These are phyloP conservation scores for Dittrichia graveolens DNA, from an alignment of 129 eudicot genomes.

Conservation along the genomic window DNA sequence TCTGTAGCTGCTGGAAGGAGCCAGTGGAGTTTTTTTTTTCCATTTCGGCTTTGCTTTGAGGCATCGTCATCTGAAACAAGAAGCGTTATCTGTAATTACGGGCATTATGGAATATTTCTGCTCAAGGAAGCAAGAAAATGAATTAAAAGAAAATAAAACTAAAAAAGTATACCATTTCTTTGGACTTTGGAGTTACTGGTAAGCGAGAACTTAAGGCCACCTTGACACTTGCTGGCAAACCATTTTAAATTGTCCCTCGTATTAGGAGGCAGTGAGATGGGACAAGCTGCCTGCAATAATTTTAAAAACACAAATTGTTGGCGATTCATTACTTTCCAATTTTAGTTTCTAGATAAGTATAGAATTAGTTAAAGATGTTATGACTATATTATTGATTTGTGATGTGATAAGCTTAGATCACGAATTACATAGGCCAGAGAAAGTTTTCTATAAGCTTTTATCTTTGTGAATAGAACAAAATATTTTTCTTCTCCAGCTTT, in stretches of 20 bases:
- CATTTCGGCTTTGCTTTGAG: conserved; percentile 94
- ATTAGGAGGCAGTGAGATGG: conserved; percentile 79
- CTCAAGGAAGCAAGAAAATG: too few relatives aligned
- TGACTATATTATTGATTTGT: too few relatives aligned
- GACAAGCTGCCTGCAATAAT: conserved; percentile 72
- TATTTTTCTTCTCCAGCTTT: too few relatives aligned
- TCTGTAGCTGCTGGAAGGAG: conserved; percentile 87
- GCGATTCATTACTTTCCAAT: too few relatives aligned
- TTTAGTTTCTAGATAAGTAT: too few relatives aligned
- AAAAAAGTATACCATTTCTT: conserved; percentile 59
- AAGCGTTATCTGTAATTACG: neutral
- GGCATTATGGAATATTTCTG: neutral
- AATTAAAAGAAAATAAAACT: conserved; percentile 3
- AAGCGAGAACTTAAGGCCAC: conserved; percentile 60
- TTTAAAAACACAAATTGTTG: neutral
- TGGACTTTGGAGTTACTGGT: conserved; percentile 45
- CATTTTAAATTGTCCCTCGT: conserved; percentile 73
- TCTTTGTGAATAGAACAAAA: too few relatives aligned
- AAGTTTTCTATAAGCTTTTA: too few relatives aligned
- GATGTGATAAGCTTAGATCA: too few relatives aligned
- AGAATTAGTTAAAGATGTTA: too few relatives aligned
- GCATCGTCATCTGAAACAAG: conserved; percentile 66
- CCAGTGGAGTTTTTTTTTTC: conserved; percentile 88
- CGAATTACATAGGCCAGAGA: too few relatives aligned
- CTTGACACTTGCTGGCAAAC: conserved; percentile 78